These are phyloP conservation scores for Brassica nigra DNA, from an alignment of 345 rosid species.

Conservation along the genomic window DNA sequence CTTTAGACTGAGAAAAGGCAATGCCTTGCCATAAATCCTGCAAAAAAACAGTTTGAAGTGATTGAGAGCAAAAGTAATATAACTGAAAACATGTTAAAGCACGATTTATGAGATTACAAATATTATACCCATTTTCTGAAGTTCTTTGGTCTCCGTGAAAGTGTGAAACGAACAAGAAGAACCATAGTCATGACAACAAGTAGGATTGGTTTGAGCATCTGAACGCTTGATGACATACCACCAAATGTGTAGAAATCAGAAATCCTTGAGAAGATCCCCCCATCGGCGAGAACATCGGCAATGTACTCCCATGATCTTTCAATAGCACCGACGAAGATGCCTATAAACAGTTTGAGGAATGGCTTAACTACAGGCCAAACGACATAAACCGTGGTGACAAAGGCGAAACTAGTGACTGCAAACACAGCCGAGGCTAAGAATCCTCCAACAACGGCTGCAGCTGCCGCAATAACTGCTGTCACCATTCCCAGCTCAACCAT, in stretches of 20 bases:
- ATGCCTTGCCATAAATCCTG: conserved; percentile 98
- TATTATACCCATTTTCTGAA: conserved; percentile 88
- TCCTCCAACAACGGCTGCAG: conserved; percentile 85
- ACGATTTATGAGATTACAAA: neutral
- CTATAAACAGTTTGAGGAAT: conserved; percentile 63
- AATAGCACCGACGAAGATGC: conserved; percentile 52
- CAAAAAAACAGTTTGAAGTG: conserved; percentile 29
- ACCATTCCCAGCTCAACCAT: conserved; percentile 96
- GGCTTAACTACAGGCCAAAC: conserved; percentile 81
- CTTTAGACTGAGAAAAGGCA: conserved; percentile 94
- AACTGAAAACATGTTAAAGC: conserved; percentile 15
- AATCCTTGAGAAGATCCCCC: conserved; percentile 66
- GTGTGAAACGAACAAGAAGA: conserved; percentile 85
- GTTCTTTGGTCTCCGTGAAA: conserved; percentile 93
- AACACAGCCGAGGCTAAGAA: conserved; percentile 84
- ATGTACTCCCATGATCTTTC: conserved; percentile 70
- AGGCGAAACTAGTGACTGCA: conserved; percentile 82
- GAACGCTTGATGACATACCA: conserved; percentile 76
- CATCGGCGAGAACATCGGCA: conserved; percentile 62
- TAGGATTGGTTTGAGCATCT: conserved; percentile 73
- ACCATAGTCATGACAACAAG: conserved; percentile 82
- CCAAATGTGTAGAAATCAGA: conserved; percentile 72
- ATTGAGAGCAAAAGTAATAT: conserved; percentile 7
- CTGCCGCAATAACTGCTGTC: conserved; percentile 81
- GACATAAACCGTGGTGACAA: conserved; percentile 69